These are phyloP conservation scores for Thalassiosira allenii DNA, from an alignment of 352 stramenopile genomes.

Conservation along the genomic window DNA sequence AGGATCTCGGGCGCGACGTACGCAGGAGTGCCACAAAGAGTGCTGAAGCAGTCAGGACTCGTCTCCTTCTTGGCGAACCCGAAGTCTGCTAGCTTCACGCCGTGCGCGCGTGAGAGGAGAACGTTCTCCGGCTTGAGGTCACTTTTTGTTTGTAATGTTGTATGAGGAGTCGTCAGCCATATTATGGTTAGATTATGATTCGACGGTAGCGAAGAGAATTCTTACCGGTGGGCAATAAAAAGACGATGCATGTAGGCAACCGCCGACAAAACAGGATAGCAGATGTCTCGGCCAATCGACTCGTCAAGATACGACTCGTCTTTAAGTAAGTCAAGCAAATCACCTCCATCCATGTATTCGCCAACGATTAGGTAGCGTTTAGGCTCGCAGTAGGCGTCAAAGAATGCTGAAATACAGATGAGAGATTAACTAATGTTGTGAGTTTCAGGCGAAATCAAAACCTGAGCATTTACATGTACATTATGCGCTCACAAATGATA, in stretches of 20 bases:
- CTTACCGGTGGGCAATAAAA: slow-evolving; percentile 8
- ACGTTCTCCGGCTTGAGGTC: slow-evolving; percentile 30
- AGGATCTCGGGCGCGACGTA: slow-evolving; percentile 85
- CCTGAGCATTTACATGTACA: not conserved
- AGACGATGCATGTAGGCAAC: slow-evolving; percentile 90
- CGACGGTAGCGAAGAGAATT: no score
- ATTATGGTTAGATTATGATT: no score
- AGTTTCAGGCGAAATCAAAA: no score
- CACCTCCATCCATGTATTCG: slow-evolving; percentile 74
- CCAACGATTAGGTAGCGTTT: not conserved
- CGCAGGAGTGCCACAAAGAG: slow-evolving; percentile 65
- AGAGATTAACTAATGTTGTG: not conserved
- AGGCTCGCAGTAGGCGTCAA: not conserved
- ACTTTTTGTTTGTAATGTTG: no score
- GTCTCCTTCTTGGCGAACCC: slow-evolving; percentile 67
- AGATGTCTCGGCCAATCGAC: slow-evolving; percentile 89
- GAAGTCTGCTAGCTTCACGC: slow-evolving; percentile 77
- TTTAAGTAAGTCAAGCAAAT: slow-evolving; percentile 93
- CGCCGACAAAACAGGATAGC: slow-evolving; percentile 89
- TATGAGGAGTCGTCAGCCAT: no score
- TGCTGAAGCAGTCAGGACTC: slow-evolving; percentile 58
- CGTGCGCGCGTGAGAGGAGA: slow-evolving; percentile 32
- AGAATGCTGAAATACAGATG: not conserved
- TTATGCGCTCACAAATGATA: slow-evolving; percentile 59
- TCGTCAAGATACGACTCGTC: slow-evolving; percentile 92